phyloP scores from a whole-genome alignment of 805 yeast species.

The Wickerhamiella shivajii region DNA sequence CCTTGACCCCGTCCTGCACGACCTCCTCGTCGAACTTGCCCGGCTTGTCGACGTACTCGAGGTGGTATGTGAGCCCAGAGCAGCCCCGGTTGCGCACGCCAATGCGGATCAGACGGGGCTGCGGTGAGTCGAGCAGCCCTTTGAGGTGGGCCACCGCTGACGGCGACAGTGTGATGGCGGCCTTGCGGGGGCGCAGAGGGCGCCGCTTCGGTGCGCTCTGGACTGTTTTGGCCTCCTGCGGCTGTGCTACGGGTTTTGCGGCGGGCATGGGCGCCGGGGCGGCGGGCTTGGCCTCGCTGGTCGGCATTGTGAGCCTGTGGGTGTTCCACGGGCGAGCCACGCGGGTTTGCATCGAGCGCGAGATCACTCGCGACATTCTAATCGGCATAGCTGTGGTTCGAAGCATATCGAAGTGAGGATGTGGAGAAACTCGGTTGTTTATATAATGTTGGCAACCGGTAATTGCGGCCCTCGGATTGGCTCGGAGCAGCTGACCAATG shows the following conservation, averaged over 20 bases:
- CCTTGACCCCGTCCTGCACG: constrained; percentile 83
- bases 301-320: constrained; percentile 13
- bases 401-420: no score
- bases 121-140: constrained; percentile 58
- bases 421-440: no score
- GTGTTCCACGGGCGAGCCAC: constrained; percentile 18
- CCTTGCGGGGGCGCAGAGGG: constrained; percentile 72
- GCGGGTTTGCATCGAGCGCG: constrained; percentile 13
- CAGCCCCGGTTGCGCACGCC: constrained; percentile 97
- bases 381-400: no score
- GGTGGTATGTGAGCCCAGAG: constrained; percentile 82
- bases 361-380: no score
- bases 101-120: constrained; percentile 76
- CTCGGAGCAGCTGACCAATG: no score
- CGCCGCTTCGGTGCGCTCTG: constrained; percentile 26
- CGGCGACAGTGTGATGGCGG: constrained; percentile 67
- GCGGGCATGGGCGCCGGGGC: constrained; percentile 1
- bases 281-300: constrained; percentile 1
- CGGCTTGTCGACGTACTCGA: constrained; percentile 78
- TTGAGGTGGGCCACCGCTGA: constrained; percentile 61
- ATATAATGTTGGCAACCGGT: no score
- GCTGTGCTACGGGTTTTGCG: neutral
- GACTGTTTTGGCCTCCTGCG: neutral
- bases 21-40: constrained; percentile 94
- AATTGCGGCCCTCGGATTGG: no score